Conservation (phyloP, 1,139 yeast species). For the Saccharomyces pastorianus region DNA sequence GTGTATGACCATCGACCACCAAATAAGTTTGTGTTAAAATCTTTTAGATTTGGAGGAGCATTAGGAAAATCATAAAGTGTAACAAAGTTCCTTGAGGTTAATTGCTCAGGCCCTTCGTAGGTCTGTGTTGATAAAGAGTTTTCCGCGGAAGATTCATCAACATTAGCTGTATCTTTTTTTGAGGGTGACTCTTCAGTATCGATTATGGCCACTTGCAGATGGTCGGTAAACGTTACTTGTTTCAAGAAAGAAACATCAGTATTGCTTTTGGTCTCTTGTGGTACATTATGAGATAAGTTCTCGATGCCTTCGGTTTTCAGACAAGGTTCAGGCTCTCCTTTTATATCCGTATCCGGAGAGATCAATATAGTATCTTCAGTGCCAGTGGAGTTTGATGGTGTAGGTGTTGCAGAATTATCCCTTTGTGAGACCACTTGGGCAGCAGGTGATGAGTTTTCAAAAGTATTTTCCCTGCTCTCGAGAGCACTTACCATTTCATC, state of each 20-base stretch:
- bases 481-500: neutral
- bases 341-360: neutral
- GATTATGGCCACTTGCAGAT: constrained; percentile 14
- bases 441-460: neutral
- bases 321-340: neutral
- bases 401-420: neutral
- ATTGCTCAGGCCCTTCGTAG: constrained; percentile 60
- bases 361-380: neutral
- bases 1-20: constrained; percentile 46
- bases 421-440: neutral
- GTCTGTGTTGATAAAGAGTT: constrained; percentile 10
- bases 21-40: constrained; percentile 43
- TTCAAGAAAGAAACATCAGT: neutral
- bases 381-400: neutral
- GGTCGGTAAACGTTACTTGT: constrained; percentile 19
- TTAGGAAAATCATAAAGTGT: constrained; percentile 42
- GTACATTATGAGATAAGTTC: neutral
- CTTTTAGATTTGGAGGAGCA: constrained; percentile 14
- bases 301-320: neutral
- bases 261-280: neutral
- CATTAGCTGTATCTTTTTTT: neutral
- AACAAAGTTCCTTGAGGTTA: constrained; percentile 44
- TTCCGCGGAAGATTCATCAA: neutral
- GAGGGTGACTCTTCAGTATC: constrained; percentile 12
- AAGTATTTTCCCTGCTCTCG: neutral